Percentiles rank a stretch among this genome's conserved stretches.
Conservation (phyloP, 352 stramenopile species). For the Phytophthora tentaculata region DNA sequence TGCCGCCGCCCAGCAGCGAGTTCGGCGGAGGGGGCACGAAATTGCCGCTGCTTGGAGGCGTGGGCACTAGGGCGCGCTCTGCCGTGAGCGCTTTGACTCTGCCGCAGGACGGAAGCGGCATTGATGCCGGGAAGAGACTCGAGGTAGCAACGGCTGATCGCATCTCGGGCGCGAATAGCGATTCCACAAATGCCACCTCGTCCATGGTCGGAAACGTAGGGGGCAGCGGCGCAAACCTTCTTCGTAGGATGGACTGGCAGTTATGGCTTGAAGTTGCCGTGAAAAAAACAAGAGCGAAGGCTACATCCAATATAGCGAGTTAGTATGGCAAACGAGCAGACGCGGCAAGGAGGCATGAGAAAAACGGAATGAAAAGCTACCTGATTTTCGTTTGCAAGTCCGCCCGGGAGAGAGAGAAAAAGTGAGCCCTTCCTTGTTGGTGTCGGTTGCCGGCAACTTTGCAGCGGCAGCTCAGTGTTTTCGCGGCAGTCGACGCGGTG, state of each 20-base stretch:
- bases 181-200: constrained; percentile 75
- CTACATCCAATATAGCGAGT: constrained; percentile 2
- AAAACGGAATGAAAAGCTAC: constrained; percentile 21
- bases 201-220: constrained; percentile 42
- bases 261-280: constrained; percentile 35
- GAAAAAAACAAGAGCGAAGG: constrained; percentile 10
- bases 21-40: constrained; percentile 37
- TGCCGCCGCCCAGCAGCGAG: constrained; percentile 42
- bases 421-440: constrained; percentile 1
- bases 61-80: constrained; percentile 11
- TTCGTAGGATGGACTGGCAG: constrained; percentile 21
- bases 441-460: neutral
- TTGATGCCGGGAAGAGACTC: constrained; percentile 29
- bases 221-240: constrained; percentile 9
- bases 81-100: constrained; percentile 30
- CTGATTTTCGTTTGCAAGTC: constrained; percentile 28
- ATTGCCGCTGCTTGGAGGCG: constrained; percentile 15
- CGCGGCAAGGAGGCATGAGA: constrained; percentile 12
- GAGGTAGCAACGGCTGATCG: constrained; percentile 28
- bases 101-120: constrained; percentile 15
- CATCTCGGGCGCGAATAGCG: constrained; percentile 63
- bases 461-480: constrained; percentile 2
- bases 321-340: constrained; percentile 23
- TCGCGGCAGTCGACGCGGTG: neutral
- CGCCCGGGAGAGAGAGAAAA: constrained; percentile 9